Evolutionary conservation across 2,329 filamentous ascomycete genomes (phyloP).

Genomic region (Akanthomyces muscarius): DNA sequence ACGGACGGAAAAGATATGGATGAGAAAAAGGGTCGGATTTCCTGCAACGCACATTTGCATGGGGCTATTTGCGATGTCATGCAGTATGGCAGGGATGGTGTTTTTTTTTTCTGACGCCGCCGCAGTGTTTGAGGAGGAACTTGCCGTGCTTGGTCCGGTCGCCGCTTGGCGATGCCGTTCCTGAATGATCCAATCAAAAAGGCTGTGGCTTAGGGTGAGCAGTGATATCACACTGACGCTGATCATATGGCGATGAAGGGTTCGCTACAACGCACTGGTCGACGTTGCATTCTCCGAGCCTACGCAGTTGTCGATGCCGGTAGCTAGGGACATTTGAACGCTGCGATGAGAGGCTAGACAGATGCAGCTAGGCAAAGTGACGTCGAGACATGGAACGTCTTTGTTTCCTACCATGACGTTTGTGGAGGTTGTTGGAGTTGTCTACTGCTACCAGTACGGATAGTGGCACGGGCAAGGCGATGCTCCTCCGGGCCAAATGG

Average conservation of each 20-base stretch:
- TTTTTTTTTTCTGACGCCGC: neutral
- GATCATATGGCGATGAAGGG: conserved; percentile 6
- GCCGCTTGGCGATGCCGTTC: conserved; percentile 1
- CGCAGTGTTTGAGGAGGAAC: neutral
- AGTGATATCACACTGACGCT: neutral
- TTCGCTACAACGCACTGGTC: neutral
- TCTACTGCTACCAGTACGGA: neutral
- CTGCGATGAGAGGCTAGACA: neutral
- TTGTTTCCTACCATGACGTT: neutral
- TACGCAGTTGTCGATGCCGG: neutral
- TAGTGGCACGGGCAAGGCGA: neutral
- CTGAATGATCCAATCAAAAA: neutral
- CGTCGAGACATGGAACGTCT: neutral
- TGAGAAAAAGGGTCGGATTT: neutral
- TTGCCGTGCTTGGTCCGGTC: neutral
- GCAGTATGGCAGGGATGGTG: neutral
- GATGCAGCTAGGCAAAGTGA: neutral
- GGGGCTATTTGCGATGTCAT: neutral
- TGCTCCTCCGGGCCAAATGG: neutral
- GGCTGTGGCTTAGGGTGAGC: neutral
- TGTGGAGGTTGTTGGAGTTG: neutral
- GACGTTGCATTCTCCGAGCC: neutral
- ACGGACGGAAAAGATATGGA: neutral
- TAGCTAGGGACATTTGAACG: neutral
- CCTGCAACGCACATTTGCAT: neutral